phyloP scores from a whole-genome alignment of 2,329 filamentous ascomycete genomes.

The Scortechinia acanthostroma region DNA sequence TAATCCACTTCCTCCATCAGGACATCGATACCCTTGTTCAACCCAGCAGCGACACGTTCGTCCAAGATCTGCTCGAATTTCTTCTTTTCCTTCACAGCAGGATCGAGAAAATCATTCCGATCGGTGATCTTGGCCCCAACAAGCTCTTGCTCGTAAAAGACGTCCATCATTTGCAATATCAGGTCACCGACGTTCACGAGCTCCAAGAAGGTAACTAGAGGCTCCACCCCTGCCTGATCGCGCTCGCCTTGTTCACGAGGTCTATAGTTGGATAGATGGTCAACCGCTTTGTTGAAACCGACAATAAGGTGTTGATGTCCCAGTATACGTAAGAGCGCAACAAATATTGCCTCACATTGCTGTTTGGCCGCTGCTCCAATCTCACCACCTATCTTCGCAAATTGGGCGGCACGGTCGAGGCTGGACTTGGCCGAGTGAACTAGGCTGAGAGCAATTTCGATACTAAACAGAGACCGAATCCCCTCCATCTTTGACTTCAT shows the following conservation, averaged over 20 bases:
- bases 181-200: constrained; percentile 96
- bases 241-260: constrained; percentile 72
- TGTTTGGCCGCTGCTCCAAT: constrained; percentile 76
- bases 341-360: constrained; percentile 85
- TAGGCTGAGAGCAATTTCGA: constrained; percentile 84
- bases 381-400: constrained; percentile 74
- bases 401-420: constrained; percentile 76
- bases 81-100: constrained; percentile 90
- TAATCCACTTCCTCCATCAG: constrained; percentile 98
- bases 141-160: constrained; percentile 95
- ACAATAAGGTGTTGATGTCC: constrained; percentile 80
- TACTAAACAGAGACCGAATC: constrained; percentile 90
- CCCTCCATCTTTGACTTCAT: constrained; percentile 93
- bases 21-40: constrained; percentile 97
- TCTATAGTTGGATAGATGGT: constrained; percentile 84
- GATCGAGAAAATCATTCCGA: constrained; percentile 87
- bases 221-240: constrained; percentile 67
- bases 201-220: constrained; percentile 90
- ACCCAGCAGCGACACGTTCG: constrained; percentile 85
- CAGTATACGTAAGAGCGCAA: constrained; percentile 74
- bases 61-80: constrained; percentile 98
- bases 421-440: constrained; percentile 84
- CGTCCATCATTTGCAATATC: constrained; percentile 97
- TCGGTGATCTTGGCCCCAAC: constrained; percentile 76
- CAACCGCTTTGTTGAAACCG: constrained; percentile 90